These are phyloP conservation scores for Dioscorea zingiberensis DNA, from an alignment of 106 monocot species.

Conservation along the genomic window DNA sequence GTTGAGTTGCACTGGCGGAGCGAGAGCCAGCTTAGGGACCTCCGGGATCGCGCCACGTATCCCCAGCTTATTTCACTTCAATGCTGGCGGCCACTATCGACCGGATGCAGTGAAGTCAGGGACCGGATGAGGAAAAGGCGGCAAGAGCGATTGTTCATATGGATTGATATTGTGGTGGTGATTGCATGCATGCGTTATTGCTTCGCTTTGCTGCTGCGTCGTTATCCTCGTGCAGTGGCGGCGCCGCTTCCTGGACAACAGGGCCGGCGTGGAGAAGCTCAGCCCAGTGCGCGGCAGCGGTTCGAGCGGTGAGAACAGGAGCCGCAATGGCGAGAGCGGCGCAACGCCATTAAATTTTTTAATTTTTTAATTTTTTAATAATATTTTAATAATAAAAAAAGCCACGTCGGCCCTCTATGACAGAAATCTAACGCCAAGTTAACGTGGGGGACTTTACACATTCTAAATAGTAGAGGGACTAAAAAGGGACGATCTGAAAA, in stretches of 20 bases:
- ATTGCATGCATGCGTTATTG: conserved; percentile 25
- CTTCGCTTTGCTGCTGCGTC: conserved; percentile 43
- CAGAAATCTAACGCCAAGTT: too few species aligned
- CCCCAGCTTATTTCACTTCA: too few species aligned
- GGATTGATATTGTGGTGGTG: conserved; percentile 34
- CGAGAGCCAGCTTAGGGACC: too few species aligned
- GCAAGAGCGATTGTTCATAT: conserved; percentile 23
- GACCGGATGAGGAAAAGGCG: conserved; percentile 20
- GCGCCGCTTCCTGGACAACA: conserved; percentile 36
- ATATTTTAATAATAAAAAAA: too few species aligned
- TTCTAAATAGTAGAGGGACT: too few species aligned
- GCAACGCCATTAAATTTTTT: too few species aligned
- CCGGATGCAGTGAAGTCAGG: conserved; percentile 21
- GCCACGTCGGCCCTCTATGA: too few species aligned
- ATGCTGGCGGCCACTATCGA: conserved; percentile 66
- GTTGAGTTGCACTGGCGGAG: too few species aligned
- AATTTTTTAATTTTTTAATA: too few species aligned
- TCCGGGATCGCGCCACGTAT: too few species aligned
- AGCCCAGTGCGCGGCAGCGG: conserved; percentile 70
- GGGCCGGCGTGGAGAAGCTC: conserved; percentile 50
- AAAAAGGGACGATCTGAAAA: too few species aligned
- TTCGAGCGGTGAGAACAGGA: conserved; percentile 25
- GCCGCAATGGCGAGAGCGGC: conserved; percentile 26
- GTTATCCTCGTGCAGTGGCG: conserved; percentile 48
- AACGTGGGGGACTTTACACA: too few species aligned